Base-by-base conservation (phyloP, 768 basidiomycete genomes). In the Mycena chlorophos region DNA sequence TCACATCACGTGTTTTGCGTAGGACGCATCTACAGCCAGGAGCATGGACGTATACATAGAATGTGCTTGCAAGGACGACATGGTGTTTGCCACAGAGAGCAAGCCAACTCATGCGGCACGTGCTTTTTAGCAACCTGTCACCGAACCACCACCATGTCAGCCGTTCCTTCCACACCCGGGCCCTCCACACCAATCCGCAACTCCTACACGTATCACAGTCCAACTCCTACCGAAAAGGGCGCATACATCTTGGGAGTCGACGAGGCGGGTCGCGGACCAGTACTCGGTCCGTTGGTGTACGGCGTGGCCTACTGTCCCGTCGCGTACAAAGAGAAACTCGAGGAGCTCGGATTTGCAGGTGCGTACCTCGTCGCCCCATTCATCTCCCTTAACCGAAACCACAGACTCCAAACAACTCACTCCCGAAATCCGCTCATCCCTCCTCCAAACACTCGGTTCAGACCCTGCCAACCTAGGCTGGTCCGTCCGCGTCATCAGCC, bases 181-280 rank as follows among this genome's bases (percentile, higher is more conserved):
- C 80, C 83, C 10, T 81, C 81, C 2, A 73, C 69, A 0, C 82
- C 88, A 0, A 76, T 91, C 28, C 77, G 74, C 4, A 76, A 81
- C 10, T 91, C 91, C 0, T 93, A 93, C 66, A 87, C 89, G 0
- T 85, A 89, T 66, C 88, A 91, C 67, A 89, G 89, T 0, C 78
- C 84, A 1, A 80, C 69, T 0, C 91, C 91, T 2, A 87, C 86
- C 0, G 80, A 84, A 1, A 54, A 70, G 1, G 91, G 91, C 0
- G 88, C 89, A 0, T 97, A 95, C 74, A 91, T 98, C 47, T 87
- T 99, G 48, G 97, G 97, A 22, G 94, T 99, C n/a, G 97, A 99
- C 70, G 97, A 99, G 69, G 97, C 97, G 0, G 97, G 97, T 0
- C 80, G 97, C 52, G 97, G 97, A 0, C 97, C 96, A 20, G 96